These are phyloP conservation scores for Candida andamanensis DNA, from an alignment of 805 yeast species.

Conservation along the genomic window DNA sequence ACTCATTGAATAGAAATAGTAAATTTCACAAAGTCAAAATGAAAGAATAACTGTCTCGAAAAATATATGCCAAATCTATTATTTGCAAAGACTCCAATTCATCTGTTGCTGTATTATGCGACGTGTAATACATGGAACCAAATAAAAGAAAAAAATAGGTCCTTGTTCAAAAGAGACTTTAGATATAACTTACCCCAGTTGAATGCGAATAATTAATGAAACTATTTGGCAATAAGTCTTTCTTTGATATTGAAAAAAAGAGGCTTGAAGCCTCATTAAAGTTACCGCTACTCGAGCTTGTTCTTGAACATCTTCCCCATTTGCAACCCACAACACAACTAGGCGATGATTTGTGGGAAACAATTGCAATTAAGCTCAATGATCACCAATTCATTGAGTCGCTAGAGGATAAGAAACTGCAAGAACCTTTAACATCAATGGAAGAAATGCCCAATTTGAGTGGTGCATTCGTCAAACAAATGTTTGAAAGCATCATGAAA, in stretches of 20 bases:
- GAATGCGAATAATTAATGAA: constrained; percentile 5
- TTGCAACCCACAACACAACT: constrained; percentile 20
- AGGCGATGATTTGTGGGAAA: constrained; percentile 29
- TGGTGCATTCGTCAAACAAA: constrained; percentile 20
- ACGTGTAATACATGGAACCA: too few species aligned
- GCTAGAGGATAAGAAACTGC: constrained; percentile 4
- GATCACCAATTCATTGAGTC: constrained; percentile 14
- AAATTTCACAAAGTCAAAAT: too few species aligned
- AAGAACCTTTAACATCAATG: constrained; percentile 1
- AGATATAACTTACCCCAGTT: too few species aligned
- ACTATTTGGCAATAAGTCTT: constrained; percentile 16
- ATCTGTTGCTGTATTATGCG: too few species aligned
- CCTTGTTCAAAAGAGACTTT: too few species aligned
- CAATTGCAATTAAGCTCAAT: constrained; percentile 28
- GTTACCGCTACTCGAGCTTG: constrained; percentile 24
- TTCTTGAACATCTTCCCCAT: constrained; percentile 27
- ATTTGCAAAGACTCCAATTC: too few species aligned
- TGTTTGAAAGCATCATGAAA: constrained; percentile 14
- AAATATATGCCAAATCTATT: too few species aligned
- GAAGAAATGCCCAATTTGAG: constrained; percentile 22
- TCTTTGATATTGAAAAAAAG: constrained; percentile 21
- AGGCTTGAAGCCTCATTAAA: constrained; percentile 18
- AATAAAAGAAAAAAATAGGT: too few species aligned
- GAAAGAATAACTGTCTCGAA: too few species aligned
- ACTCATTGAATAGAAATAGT: too few species aligned